A percentile compares a stretch with the other conserved stretches of the same genome.
Conservation (phyloP, 768 basidiomycete species). For the Boletus fagicola region DNA sequence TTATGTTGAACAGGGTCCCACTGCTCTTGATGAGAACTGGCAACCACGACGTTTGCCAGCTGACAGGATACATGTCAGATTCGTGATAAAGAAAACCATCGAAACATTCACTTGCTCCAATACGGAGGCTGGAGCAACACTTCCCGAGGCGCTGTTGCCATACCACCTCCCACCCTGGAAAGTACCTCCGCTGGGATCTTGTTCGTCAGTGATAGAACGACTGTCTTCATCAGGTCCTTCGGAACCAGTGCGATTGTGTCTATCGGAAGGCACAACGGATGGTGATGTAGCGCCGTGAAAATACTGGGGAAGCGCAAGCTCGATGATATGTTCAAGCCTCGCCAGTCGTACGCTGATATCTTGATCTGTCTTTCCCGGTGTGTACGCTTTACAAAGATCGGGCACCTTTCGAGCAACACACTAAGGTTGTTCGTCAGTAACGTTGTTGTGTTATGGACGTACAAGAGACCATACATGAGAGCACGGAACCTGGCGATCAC, state of each 20-base stretch:
- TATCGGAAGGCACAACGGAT: slow-evolving; percentile 33
- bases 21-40: slow-evolving; percentile 33
- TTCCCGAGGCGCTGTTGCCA: slow-evolving; percentile 80
- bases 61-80: slow-evolving; percentile 31
- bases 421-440: slow-evolving; percentile 37
- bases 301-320: slow-evolving; percentile 75
- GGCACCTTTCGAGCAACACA: slow-evolving; percentile 85
- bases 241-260: slow-evolving; percentile 47
- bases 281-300: slow-evolving; percentile 44
- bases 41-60: slow-evolving; percentile 55
- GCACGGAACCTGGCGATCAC: slow-evolving; percentile 82
- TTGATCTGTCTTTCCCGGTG: slow-evolving; percentile 82
- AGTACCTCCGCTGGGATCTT: slow-evolving; percentile 70
- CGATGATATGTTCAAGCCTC: slow-evolving; percentile 79
- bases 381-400: slow-evolving; percentile 84
- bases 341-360: slow-evolving; percentile 72
- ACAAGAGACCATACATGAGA: slow-evolving; percentile 59
- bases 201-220: slow-evolving; percentile 72
- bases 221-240: slow-evolving; percentile 59
- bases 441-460: background rate
- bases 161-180: slow-evolving; percentile 88
- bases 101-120: slow-evolving; percentile 65
- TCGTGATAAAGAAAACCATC: slow-evolving; percentile 10
- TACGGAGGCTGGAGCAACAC: slow-evolving; percentile 74
- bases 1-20: slow-evolving; percentile 26